A percentile compares a stretch with the other conserved stretches of the same genome.
Evolutionary conservation across 1,284 basidiomycete genomes (phyloP).

Genomic region (Sanghuangporus sanghuang): DNA sequence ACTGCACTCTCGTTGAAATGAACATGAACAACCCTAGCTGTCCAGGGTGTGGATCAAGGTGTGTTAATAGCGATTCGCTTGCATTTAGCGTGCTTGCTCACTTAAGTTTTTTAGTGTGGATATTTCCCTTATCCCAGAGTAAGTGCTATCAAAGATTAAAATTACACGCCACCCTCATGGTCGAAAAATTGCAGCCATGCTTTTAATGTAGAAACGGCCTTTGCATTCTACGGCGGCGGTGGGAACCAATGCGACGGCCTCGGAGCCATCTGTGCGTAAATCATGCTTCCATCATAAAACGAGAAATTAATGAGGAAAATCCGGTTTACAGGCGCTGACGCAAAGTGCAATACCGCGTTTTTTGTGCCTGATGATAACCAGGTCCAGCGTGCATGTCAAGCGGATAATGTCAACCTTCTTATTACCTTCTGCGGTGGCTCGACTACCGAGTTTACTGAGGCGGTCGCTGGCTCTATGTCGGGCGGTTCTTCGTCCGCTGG

Average conservation of each 20-base stretch:
- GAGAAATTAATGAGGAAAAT: background rate
- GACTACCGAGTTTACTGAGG: slow-evolving; percentile 9
- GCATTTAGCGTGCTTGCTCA: background rate
- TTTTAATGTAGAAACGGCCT: slow-evolving; percentile 28
- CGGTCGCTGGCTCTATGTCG: slow-evolving; percentile 12
- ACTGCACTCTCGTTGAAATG: slow-evolving; percentile 38
- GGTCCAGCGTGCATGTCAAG: slow-evolving; percentile 35
- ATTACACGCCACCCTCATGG: background rate
- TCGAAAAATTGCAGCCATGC: slow-evolving; percentile 26
- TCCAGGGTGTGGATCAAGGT: slow-evolving; percentile 34
- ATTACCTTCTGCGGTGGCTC: slow-evolving; percentile 17
- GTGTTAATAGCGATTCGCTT: background rate
- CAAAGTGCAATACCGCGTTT: slow-evolving; percentile 34
- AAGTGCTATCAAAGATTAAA: slow-evolving; percentile 17
- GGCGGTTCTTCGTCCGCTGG: background rate
- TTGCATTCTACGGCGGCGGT: slow-evolving; percentile 20
- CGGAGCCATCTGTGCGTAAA: slow-evolving; percentile 28
- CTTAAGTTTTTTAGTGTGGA: slow-evolving; percentile 27
- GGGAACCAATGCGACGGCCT: slow-evolving; percentile 27
- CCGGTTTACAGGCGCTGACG: slow-evolving; percentile 23
- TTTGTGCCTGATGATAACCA: slow-evolving; percentile 33
- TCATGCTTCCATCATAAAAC: background rate
- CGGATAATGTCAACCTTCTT: slow-evolving; percentile 21
- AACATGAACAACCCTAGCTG: slow-evolving; percentile 37
- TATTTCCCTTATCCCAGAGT: slow-evolving; percentile 41